Percentiles rank a stretch among this genome's conserved stretches.
These are phyloP conservation scores for Aureobasidium sp. DNA, from an alignment of 2,329 filamentous ascomycete genomes.

Conservation along the genomic window DNA sequence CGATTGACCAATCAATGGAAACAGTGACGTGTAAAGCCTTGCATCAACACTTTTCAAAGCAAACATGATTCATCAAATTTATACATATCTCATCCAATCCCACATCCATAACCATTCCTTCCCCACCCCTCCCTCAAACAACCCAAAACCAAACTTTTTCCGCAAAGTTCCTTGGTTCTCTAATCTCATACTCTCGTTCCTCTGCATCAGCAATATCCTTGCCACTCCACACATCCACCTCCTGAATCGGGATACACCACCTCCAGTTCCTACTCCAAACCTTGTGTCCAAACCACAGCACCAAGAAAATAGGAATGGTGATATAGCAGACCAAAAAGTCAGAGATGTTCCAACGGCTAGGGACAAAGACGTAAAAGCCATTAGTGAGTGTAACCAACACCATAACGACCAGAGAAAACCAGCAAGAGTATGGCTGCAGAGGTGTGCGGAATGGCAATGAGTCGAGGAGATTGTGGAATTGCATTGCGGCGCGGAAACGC, in stretches of 20 bases:
- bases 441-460: constrained; percentile 46
- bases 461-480: constrained; percentile 38
- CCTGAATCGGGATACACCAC: constrained; percentile 28
- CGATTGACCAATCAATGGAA: too few relatives aligned
- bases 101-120: too few relatives aligned
- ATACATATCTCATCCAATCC: background rate
- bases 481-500: constrained; percentile 48
- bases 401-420: constrained; percentile 43
- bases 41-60: too few relatives aligned
- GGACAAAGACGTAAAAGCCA: constrained; percentile 50
- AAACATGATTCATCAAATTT: background rate
- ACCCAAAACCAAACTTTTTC: constrained; percentile 44
- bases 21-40: too few relatives aligned
- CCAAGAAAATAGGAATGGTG: constrained; percentile 45
- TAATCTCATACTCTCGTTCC: constrained; percentile 36
- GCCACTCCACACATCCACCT: constrained; percentile 41
- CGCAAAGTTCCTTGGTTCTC: constrained; percentile 35
- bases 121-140: constrained; percentile 24
- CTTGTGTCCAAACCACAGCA: constrained; percentile 34
- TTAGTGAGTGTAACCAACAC: constrained; percentile 48
- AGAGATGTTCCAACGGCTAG: constrained; percentile 37
- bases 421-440: constrained; percentile 48
- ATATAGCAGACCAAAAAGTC: constrained; percentile 51
- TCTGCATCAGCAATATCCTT: constrained; percentile 41
- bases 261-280: constrained; percentile 27